phyloP scores from a whole-genome alignment of 305 asterid species.

The Rubia tinctorum region DNA sequence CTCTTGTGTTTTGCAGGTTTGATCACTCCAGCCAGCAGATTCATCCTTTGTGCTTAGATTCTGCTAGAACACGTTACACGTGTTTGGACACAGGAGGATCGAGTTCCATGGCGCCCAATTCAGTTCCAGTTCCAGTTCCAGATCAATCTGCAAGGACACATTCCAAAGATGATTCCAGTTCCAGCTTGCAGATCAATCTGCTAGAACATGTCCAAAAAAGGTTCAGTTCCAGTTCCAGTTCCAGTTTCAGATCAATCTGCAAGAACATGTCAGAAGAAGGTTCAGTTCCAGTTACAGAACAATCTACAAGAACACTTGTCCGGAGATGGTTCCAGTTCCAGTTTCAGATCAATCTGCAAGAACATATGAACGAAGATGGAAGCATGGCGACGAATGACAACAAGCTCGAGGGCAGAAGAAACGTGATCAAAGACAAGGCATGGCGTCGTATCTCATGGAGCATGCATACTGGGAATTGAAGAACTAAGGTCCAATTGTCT shows the following conservation, averaged over 20 bases:
- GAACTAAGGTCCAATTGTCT: too few relatives aligned
- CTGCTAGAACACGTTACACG: not conserved
- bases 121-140: not conserved
- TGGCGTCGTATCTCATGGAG: too few relatives aligned
- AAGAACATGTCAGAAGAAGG: too few relatives aligned
- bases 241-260: not conserved
- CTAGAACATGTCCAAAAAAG: too few relatives aligned
- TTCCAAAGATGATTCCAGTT: not conserved
- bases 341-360: not conserved
- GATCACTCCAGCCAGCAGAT: conserved; percentile 57
- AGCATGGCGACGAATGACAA: not conserved
- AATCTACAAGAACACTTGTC: not conserved
- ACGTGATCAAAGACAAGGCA: too few relatives aligned
- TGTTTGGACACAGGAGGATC: not conserved
- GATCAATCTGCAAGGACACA: not conserved
- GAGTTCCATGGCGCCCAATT: too few relatives aligned
- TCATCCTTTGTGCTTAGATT: conserved; percentile 56
- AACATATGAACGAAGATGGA: not conserved
- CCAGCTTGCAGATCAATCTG: not conserved
- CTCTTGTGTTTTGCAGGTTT: conserved; percentile 62
- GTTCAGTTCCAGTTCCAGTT: not conserved
- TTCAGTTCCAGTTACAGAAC: not conserved
- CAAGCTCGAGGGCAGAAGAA: too few relatives aligned
- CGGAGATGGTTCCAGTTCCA: not conserved
- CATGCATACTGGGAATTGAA: too few relatives aligned